Conservation (phyloP, 371 early-diverging fungal species). For the Rhizopus delemar region DNA sequence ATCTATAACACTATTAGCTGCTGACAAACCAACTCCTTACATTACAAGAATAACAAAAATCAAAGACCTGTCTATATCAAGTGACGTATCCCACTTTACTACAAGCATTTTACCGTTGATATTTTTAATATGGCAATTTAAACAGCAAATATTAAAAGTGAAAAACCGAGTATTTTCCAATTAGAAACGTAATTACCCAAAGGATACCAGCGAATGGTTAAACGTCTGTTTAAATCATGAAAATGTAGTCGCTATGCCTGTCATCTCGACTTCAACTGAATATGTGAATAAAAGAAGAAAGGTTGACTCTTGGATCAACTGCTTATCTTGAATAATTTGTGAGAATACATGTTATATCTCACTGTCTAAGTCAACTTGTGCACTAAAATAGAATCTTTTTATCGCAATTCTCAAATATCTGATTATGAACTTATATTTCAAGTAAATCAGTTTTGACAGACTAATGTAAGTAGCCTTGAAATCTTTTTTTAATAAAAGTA, state of each 20-base stretch:
- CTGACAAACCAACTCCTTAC: conserved; percentile 12
- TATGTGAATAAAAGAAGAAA: conserved; percentile 8
- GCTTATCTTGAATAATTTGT: conserved; percentile 6
- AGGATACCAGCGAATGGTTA: conserved; percentile 10
- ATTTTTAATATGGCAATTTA: conserved; percentile 13
- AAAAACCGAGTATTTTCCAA: conserved; percentile 5
- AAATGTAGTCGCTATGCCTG: conserved; percentile 2
- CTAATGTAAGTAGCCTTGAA: too few species aligned
- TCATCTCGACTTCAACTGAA: conserved; percentile 7
- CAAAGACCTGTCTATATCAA: conserved; percentile 9
- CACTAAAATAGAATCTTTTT: too few species aligned
- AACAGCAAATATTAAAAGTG: conserved; percentile 15
- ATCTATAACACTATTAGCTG: conserved; percentile 12
- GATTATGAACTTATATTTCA: too few species aligned
- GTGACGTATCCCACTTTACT: conserved; percentile 11
- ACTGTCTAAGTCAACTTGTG: too few species aligned
- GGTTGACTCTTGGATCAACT: background rate
- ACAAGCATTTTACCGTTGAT: conserved; percentile 14
- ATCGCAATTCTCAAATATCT: too few species aligned
- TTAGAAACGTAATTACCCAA: conserved; percentile 4
- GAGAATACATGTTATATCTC: background rate
- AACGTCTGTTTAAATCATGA: conserved; percentile 7
- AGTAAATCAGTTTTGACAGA: too few species aligned
- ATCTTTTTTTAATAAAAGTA: too few species aligned
- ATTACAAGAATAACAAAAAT: conserved; percentile 16